Evolutionary conservation across 345 rosid species (phyloP), one percentile per base, ranked within the genome.

Genomic region (Citrus inodora): DNA sequence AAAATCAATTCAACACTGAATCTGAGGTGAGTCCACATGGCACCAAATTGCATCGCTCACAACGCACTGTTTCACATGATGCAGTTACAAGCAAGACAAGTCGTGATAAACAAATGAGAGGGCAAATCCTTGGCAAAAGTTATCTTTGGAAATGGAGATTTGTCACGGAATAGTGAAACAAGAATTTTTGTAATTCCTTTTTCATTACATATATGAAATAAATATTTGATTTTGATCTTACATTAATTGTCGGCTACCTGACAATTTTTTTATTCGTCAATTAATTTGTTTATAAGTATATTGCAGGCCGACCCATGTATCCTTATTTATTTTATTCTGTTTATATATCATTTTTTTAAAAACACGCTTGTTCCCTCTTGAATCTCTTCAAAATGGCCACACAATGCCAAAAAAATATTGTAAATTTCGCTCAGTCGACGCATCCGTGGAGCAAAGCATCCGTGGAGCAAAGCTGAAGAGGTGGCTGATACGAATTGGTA

Each of bases 61-160:
- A 68, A 68, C 70, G 40, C 7, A n/a, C 30, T 5, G 5, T 33
- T 22, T 61, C 51, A 6, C 14, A 51, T 64, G 80, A 71, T 56
- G 28, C 9, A 66, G 48, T 21, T 56, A 24, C 9, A 71, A 76
- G 38, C 46, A 76, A 32, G 48, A 58, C 48, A 21, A 17, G 2
- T 56, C n/a, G 1, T 13, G 71, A 67, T 40, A 74, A 76, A 80
- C 24, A 51, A 71, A 4, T 30, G 24, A 21, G 22, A 33, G 21
- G 55, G 58, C 13, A 60, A 59, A 51, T 24, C 25, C 55, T 4
- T 42, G 25, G 27, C 67, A 30, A 64, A 77, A 60, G 76, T 48
- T 22, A 35, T 62, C 80, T 66, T 80, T 75, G 85, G 75, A 77
- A 82, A 76, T 70, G 79, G 81, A 71, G 79, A 76, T 79, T 40